Evolutionary conservation across 139 green algal genomes (phyloP).

Genomic region (Coelastrella sp.): DNA sequence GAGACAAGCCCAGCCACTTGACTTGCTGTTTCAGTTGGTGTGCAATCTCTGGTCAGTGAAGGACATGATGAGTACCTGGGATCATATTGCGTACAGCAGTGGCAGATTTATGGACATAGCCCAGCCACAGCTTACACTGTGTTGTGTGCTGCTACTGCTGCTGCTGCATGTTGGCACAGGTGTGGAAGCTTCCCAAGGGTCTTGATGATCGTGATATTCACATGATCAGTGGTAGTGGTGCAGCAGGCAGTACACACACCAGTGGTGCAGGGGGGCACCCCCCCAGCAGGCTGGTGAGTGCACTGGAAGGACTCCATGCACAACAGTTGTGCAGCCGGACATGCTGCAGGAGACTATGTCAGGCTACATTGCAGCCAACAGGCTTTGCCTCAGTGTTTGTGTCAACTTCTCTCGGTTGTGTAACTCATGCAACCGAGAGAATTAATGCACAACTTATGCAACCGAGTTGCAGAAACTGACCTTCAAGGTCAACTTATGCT

Average conservation of each 20-base stretch:
- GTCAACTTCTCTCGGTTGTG: no score
- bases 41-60: no score
- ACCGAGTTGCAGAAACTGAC: no score
- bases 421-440: no score
- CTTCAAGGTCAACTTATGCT: no score
- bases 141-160: not conserved
- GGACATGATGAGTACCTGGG: not conserved
- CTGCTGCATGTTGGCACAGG: not conserved
- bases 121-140: not conserved
- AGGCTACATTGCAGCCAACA: no score
- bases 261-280: not conserved
- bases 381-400: no score
- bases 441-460: no score
- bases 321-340: no score
- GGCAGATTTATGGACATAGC: not conserved
- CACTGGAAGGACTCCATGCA: no score
- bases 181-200: constrained; percentile 87
- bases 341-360: no score
- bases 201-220: constrained; percentile 43
- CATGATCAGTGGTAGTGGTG: constrained; percentile 18
- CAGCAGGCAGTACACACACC: constrained; percentile 16
- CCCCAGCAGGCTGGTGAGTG: not conserved
- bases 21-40: no score
- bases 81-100: not conserved
- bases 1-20: not conserved